Percentiles rank a stretch among this genome's conserved stretches.
Conservation (phyloP, 257 asterid genomes). For the Scutellaria minor region DNA sequence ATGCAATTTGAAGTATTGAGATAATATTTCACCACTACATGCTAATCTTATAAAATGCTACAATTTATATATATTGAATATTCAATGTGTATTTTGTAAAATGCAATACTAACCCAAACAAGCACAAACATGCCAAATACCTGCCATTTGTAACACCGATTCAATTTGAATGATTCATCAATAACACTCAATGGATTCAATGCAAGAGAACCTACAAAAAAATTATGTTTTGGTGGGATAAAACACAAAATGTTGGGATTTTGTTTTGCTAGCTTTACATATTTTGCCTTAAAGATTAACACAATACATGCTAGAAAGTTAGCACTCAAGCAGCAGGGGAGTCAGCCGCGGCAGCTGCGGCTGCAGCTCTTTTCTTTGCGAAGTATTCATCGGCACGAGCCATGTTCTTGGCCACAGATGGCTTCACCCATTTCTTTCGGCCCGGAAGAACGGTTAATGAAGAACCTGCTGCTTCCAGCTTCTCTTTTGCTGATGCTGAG, state of each 20-base stretch:
- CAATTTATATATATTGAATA: too few relatives aligned
- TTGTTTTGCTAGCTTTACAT: constrained; percentile 36
- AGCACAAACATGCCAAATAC: too few relatives aligned
- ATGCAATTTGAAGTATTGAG: too few relatives aligned
- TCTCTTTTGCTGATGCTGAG: constrained; percentile 68
- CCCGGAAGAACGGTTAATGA: constrained; percentile 62
- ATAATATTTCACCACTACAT: too few relatives aligned
- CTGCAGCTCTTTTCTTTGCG: constrained; percentile 74
- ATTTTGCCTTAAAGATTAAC: constrained; percentile 12
- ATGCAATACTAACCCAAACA: too few relatives aligned
- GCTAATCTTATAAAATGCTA: too few relatives aligned
- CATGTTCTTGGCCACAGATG: constrained; percentile 68
- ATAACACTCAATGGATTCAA: too few relatives aligned
- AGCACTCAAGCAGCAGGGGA: constrained; percentile 51
- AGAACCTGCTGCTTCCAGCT: constrained; percentile 62
- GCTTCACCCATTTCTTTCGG: constrained; percentile 79
- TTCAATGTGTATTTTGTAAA: too few relatives aligned
- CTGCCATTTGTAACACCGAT: too few relatives aligned
- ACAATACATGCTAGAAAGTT: constrained; percentile 29
- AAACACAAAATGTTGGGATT: background rate
- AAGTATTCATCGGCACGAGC: constrained; percentile 90
- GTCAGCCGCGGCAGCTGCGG: constrained; percentile 39
- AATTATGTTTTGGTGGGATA: too few relatives aligned
- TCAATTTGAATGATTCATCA: too few relatives aligned
- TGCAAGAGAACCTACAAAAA: too few relatives aligned